These are phyloP conservation scores for Claviceps pazoutovae DNA, from an alignment of 2,329 filamentous ascomycete genomes.

Conservation along the genomic window DNA sequence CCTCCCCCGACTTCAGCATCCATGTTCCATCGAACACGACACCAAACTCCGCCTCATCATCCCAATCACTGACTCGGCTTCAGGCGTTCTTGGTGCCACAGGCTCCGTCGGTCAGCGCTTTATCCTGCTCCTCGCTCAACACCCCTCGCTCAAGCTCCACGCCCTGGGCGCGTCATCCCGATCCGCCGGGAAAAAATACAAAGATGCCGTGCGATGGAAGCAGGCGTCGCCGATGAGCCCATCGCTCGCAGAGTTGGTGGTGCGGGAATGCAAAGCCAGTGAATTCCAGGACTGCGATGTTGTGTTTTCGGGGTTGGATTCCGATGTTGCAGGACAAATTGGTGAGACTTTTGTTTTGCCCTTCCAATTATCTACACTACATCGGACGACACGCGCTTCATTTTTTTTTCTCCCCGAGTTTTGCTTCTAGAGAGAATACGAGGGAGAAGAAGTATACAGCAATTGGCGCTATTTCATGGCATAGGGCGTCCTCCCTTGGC, in stretches of 20 bases:
- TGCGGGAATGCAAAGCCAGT: slow-evolving; percentile 70
- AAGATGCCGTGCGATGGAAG: slow-evolving; percentile 91
- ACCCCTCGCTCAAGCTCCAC: slow-evolving; percentile 75
- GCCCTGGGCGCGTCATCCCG: slow-evolving; percentile 81
- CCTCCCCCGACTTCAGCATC: not conserved
- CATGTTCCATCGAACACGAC: too few relatives aligned
- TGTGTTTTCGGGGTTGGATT: slow-evolving; percentile 84
- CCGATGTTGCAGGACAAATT: slow-evolving; percentile 82
- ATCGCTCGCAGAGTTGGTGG: slow-evolving; percentile 59
- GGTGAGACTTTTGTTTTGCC: slow-evolving; percentile 35
- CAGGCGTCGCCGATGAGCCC: slow-evolving; percentile 72
- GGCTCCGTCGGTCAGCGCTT: slow-evolving; percentile 93
- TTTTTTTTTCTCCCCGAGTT: too few relatives aligned
- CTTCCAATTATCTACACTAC: not conserved
- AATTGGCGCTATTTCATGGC: too few relatives aligned
- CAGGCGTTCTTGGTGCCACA: slow-evolving; percentile 75
- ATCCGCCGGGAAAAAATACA: slow-evolving; percentile 87
- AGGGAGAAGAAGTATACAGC: too few relatives aligned
- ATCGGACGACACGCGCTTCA: too few relatives aligned
- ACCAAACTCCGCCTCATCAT: too few relatives aligned
- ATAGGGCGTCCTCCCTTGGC: too few relatives aligned
- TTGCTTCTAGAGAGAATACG: too few relatives aligned
- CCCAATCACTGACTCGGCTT: too few relatives aligned
- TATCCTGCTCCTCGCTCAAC: slow-evolving; percentile 77
- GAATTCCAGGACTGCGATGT: slow-evolving; percentile 85